Conservation (phyloP, 140 eudicot genomes). For the Bidens hawaiensis region DNA sequence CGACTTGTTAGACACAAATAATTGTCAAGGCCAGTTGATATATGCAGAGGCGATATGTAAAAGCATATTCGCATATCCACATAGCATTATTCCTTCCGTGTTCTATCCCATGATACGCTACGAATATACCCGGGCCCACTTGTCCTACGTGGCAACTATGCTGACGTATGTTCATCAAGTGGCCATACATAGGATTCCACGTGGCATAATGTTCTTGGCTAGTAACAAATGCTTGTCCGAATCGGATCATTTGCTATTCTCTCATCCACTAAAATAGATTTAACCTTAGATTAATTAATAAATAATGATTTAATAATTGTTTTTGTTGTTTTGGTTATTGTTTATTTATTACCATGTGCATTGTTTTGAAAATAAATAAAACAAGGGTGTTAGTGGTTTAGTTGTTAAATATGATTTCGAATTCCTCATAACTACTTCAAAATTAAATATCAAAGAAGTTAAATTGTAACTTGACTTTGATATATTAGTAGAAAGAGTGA, state of each 20-base stretch:
- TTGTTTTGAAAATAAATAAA: neutral
- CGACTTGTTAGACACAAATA: constrained; percentile 6
- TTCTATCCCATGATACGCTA: constrained; percentile 1
- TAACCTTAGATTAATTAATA: neutral
- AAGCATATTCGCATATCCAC: constrained; percentile 39
- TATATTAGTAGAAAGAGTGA: too few species aligned
- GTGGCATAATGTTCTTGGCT: constrained; percentile 1
- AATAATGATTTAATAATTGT: neutral
- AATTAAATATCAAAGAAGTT: too few species aligned
- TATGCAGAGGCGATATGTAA: constrained; percentile 11
- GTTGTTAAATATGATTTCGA: neutral
- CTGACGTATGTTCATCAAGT: neutral
- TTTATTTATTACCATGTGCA: neutral
- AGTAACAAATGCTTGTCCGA: neutral
- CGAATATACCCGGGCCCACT: constrained; percentile 34
- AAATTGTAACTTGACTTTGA: too few species aligned
- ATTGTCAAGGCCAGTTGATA: constrained; percentile 15
- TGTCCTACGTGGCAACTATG: constrained; percentile 26
- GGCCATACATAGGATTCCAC: constrained; percentile 5
- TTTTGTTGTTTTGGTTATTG: neutral
- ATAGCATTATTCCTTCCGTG: constrained; percentile 25
- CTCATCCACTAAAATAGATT: neutral
- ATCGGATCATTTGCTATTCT: constrained; percentile 2
- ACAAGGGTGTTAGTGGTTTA: neutral
- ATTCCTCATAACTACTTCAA: too few species aligned